Conservation (phyloP, 306 rosid species). For the Pyrus betulifolia region DNA sequence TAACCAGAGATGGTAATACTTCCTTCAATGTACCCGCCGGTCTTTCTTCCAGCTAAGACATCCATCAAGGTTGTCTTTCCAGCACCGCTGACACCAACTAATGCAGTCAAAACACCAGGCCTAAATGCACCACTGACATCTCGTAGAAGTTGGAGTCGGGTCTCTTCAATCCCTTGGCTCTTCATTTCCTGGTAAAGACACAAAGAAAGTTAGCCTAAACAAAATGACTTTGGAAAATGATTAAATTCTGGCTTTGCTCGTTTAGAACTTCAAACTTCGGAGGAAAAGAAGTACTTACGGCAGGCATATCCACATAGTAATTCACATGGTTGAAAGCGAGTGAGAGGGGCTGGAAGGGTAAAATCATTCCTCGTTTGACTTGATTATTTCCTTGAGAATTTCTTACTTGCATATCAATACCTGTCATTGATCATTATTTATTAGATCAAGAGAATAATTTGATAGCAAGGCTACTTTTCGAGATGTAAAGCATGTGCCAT, state of each 20-base stretch:
- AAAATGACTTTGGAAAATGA: background rate
- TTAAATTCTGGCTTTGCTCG: background rate
- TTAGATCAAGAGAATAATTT: background rate
- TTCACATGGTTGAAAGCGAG: conserved; percentile 19
- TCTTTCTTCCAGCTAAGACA: conserved; percentile 35
- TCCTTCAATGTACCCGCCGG: conserved; percentile 32
- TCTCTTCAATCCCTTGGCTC: conserved; percentile 10
- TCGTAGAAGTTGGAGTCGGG: conserved; percentile 9
- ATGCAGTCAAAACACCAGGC: conserved; percentile 27
- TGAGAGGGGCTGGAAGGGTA: conserved; percentile 17
- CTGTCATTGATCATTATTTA: background rate
- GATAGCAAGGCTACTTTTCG: background rate
- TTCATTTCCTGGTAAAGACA: conserved; percentile 15
- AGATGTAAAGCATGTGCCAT: background rate
- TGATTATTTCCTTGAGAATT: conserved; percentile 10
- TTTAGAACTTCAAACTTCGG: background rate
- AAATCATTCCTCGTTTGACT: conserved; percentile 10
- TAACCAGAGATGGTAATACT: conserved; percentile 29
- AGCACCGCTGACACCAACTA: conserved; percentile 35
- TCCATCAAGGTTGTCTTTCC: conserved; percentile 41
- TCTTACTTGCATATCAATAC: conserved; percentile 10
- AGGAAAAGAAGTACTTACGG: background rate
- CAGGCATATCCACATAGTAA: conserved; percentile 19
- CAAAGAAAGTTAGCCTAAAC: background rate
- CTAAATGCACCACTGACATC: conserved; percentile 27